These are phyloP conservation scores for Ophiocordyceps camponoti-rufipedis DNA, from an alignment of 2,329 filamentous ascomycete species.

Conservation along the genomic window DNA sequence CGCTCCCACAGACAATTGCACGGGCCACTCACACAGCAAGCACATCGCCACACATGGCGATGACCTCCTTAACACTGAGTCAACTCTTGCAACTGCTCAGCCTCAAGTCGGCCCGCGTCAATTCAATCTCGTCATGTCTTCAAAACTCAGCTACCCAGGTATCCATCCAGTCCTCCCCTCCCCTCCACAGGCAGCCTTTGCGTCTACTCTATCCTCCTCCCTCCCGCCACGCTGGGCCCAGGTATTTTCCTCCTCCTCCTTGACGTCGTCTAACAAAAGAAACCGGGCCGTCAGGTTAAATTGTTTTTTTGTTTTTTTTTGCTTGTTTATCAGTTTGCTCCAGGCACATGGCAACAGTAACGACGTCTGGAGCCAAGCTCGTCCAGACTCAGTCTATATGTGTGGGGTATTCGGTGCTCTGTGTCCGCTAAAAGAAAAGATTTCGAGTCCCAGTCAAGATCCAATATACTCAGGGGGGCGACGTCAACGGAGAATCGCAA, in stretches of 20 bases:
- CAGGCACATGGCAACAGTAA: slow-evolving; percentile 9
- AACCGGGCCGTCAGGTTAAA: slow-evolving; percentile 2
- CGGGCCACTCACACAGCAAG: too few species aligned
- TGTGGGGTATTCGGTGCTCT: slow-evolving; percentile 16
- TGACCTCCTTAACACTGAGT: too few species aligned
- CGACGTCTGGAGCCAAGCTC: slow-evolving; percentile 6
- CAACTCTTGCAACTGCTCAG: too few species aligned
- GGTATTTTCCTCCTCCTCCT: not conserved
- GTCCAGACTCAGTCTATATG: slow-evolving; percentile 17
- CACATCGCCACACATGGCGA: not conserved
- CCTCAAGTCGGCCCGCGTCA: too few species aligned
- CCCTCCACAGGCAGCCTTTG: not conserved
- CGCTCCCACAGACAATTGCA: too few species aligned
- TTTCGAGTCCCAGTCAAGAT: slow-evolving; percentile 1
- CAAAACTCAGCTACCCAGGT: too few species aligned
- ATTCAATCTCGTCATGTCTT: too few species aligned
- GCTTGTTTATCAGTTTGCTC: slow-evolving; percentile 7
- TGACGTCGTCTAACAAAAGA: slow-evolving; percentile 10
- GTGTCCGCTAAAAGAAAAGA: slow-evolving; percentile 7
- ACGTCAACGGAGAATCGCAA: slow-evolving; percentile 4
- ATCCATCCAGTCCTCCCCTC: too few species aligned
- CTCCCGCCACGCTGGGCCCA: not conserved
- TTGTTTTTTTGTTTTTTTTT: not conserved
- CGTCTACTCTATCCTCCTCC: not conserved
- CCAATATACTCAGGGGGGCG: not conserved